phyloP scores from a whole-genome alignment of 2,329 filamentous ascomycete species.

The Colletotrichum siamense region DNA sequence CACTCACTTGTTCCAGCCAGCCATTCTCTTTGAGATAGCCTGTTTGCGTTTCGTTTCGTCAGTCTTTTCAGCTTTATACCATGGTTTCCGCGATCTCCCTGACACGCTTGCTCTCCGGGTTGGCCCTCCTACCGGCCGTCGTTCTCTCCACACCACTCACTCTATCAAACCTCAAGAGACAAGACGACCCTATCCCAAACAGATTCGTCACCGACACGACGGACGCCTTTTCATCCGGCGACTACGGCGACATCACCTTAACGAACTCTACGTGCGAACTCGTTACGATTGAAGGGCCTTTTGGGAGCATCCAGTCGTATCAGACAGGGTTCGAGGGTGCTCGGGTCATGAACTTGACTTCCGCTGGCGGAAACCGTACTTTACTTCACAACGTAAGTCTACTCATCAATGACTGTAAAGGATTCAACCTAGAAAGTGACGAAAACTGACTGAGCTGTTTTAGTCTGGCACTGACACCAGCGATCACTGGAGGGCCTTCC shows the following conservation, averaged over 20 bases:
- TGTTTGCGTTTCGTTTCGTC: not conserved
- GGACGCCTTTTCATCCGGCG: not conserved
- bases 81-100: not conserved
- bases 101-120: not conserved
- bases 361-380: not conserved
- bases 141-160: not conserved
- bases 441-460: not conserved
- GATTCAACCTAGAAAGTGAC: not conserved
- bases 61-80: not conserved
- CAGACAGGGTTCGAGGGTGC: not conserved
- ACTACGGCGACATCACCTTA: not conserved
- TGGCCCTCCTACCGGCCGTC: not conserved
- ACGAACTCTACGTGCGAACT: not conserved
- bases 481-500: not conserved
- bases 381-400: not conserved
- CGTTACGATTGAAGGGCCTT: not conserved
- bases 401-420: not conserved
- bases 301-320: not conserved
- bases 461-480: not conserved
- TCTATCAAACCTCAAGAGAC: not conserved
- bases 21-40: not conserved
- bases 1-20: not conserved
- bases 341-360: not conserved
- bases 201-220: not conserved
- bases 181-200: not conserved